These are phyloP conservation scores for Paecilomyces fulvus DNA, from an alignment of 2,329 filamentous ascomycete genomes.

Conservation along the genomic window DNA sequence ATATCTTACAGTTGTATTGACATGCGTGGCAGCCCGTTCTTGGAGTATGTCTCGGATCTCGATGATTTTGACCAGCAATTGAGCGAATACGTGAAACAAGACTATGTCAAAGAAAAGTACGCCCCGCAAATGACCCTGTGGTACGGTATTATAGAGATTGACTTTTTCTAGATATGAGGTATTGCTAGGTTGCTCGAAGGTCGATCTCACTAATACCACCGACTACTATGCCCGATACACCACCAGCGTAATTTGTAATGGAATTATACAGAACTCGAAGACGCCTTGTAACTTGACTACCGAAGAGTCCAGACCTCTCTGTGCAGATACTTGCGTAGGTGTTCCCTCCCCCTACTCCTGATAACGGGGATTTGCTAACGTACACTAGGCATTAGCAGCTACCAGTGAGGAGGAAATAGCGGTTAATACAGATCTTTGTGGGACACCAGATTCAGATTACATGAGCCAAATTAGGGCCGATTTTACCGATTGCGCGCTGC, in stretches of 20 bases:
- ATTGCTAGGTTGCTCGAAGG: slow-evolving; percentile 68
- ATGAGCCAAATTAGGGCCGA: slow-evolving; percentile 78
- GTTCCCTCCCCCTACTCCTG: slow-evolving; percentile 3
- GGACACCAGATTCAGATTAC: slow-evolving; percentile 55
- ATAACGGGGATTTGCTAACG: slow-evolving; percentile 8
- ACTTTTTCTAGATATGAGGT: slow-evolving; percentile 60
- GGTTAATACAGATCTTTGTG: slow-evolving; percentile 65
- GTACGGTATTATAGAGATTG: not conserved
- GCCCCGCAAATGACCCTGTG: slow-evolving; percentile 15
- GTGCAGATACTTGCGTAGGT: slow-evolving; percentile 79
- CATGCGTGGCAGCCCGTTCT: slow-evolving; percentile 59
- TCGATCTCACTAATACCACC: slow-evolving; percentile 70
- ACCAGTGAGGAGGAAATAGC: slow-evolving; percentile 81
- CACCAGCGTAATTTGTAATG: slow-evolving; percentile 84
- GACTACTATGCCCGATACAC: slow-evolving; percentile 89
- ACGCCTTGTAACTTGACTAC: slow-evolving; percentile 56
- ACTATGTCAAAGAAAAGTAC: slow-evolving; percentile 72
- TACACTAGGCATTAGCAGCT: slow-evolving; percentile 63
- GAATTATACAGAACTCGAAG: slow-evolving; percentile 84
- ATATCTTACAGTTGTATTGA: slow-evolving; percentile 19
- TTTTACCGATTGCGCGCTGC: slow-evolving; percentile 80
- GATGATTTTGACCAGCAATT: slow-evolving; percentile 71
- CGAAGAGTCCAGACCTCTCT: slow-evolving; percentile 64
- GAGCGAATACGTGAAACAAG: slow-evolving; percentile 60
- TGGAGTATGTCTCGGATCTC: slow-evolving; percentile 68